These are phyloP conservation scores for Tylopilus sp. DNA, from an alignment of 768 basidiomycete genomes.

Conservation along the genomic window DNA sequence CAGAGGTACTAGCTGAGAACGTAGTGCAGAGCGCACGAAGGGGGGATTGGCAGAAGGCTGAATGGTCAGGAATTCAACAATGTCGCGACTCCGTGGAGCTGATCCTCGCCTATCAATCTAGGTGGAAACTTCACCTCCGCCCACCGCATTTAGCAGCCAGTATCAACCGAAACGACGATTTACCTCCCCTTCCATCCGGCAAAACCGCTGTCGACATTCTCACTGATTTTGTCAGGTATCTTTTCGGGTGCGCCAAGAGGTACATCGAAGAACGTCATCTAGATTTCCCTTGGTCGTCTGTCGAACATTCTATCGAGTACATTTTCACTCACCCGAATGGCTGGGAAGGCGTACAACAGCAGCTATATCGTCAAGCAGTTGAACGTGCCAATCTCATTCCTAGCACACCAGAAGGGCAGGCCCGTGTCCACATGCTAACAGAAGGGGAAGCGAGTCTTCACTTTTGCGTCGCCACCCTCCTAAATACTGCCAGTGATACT, in stretches of 20 bases:
- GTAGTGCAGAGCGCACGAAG: background rate
- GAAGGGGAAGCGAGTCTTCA: background rate
- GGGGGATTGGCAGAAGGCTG: background rate
- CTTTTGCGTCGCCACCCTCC: background rate
- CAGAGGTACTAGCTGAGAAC: background rate
- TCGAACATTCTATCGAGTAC: background rate
- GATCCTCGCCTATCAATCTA: background rate
- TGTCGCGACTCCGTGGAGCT: too few relatives aligned
- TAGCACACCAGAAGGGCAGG: background rate
- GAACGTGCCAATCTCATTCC: background rate
- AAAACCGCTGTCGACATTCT: background rate
- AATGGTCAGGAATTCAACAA: background rate
- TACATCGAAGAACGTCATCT: background rate
- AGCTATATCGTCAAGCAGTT: background rate
- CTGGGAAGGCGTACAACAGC: conserved; percentile 26
- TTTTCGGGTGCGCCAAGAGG: background rate
- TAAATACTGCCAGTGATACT: background rate
- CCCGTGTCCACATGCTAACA: background rate
- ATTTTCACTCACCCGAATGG: conserved; percentile 19
- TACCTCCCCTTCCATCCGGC: background rate
- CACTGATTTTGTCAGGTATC: background rate
- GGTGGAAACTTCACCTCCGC: conserved; percentile 2
- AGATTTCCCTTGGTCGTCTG: background rate
- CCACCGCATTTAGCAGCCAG: background rate
- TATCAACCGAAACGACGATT: background rate